phyloP scores from a whole-genome alignment of 2,329 filamentous ascomycete species.

The Diaporthe vexans region DNA sequence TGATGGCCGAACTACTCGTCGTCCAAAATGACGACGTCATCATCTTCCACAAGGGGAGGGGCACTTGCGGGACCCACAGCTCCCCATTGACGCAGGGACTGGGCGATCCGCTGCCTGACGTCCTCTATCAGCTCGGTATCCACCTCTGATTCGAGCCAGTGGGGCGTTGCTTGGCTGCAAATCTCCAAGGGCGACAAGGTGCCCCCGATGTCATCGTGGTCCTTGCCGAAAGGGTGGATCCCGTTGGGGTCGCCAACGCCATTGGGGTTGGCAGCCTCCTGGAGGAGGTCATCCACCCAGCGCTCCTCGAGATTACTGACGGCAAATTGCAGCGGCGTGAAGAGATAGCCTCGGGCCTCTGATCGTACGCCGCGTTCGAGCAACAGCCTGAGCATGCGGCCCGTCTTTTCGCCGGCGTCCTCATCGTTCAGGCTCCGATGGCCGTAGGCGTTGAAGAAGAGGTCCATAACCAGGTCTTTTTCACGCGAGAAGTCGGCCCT shows the following conservation, averaged over 20 bases:
- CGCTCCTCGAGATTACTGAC: background rate
- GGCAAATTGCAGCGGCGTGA: conserved; percentile 34
- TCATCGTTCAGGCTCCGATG: background rate
- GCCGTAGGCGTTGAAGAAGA: conserved; percentile 15
- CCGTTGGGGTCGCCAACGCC: background rate
- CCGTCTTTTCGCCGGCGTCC: background rate
- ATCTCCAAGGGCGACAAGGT: background rate
- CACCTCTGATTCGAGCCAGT: background rate
- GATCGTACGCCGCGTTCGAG: conserved; percentile 22
- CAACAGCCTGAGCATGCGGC: conserved; percentile 12
- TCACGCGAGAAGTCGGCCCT: conserved; percentile 9
- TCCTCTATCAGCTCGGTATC: background rate
- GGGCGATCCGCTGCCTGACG: background rate
- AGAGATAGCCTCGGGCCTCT: background rate
- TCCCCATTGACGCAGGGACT: background rate
- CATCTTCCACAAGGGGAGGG: background rate
- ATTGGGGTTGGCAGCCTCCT: background rate
- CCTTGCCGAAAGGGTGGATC: background rate
- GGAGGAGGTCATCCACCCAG: conserved; percentile 7
- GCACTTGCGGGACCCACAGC: background rate
- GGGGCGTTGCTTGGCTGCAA: background rate
- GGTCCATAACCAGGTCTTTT: conserved; percentile 12
- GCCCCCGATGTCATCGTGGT: background rate
- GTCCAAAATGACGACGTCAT: background rate
- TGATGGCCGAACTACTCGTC: background rate